These are phyloP conservation scores for Bruguiera sexangula DNA, from an alignment of 345 rosid genomes.

Conservation along the genomic window DNA sequence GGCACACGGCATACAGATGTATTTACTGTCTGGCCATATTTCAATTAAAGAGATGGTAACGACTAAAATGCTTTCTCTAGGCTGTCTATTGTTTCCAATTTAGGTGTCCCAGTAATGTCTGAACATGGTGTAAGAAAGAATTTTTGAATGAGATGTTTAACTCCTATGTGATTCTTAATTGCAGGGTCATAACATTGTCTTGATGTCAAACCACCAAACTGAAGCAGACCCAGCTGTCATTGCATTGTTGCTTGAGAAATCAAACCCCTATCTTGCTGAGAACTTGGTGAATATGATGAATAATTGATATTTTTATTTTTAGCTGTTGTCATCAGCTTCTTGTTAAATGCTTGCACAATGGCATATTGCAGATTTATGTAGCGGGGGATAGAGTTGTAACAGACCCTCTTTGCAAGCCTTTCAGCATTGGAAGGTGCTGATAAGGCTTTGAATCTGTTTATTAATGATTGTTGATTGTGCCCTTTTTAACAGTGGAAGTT, in stretches of 20 bases:
- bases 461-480: slow-evolving; percentile 25
- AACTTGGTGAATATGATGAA: slow-evolving; percentile 51
- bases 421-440: slow-evolving; percentile 94
- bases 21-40: no score
- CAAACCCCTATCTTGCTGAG: slow-evolving; percentile 57
- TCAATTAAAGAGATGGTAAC: no score
- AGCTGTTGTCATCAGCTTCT: no score
- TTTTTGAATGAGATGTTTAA: slow-evolving; percentile 12
- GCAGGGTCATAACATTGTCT: slow-evolving; percentile 86
- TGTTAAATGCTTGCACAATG: not conserved
- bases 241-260: slow-evolving; percentile 76
- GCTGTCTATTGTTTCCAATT: no score
- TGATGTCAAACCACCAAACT: slow-evolving; percentile 95
- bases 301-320: not conserved
- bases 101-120: not conserved
- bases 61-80: no score
- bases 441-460: slow-evolving; percentile 5
- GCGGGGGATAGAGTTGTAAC: slow-evolving; percentile 97
- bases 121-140: not conserved
- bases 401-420: slow-evolving; percentile 98
- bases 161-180: slow-evolving; percentile 20
- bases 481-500: slow-evolving; percentile 13
- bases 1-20: no score
- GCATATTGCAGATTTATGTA: slow-evolving; percentile 60
- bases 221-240: slow-evolving; percentile 97